Percentiles rank a stretch among this genome's conserved stretches.
Evolutionary conservation across 179 eudicot species (phyloP).

Genomic region (Actinidia polygama): DNA sequence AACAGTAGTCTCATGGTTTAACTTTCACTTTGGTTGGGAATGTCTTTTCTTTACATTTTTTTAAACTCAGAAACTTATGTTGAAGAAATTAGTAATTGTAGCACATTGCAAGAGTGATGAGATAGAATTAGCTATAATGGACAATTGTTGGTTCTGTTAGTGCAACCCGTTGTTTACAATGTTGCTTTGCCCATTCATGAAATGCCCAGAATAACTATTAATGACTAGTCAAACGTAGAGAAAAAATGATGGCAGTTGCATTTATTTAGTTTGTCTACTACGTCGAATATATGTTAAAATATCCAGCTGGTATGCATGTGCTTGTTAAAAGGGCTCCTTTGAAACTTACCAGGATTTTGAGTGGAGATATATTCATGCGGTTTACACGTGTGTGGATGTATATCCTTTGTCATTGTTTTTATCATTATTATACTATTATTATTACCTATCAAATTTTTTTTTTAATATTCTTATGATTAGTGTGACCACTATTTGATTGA

Average conservation of each 20-base stretch:
- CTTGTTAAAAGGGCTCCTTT: neutral
- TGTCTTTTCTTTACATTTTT: neutral
- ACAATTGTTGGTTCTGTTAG: neutral
- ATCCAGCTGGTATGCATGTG: neutral
- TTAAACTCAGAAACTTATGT: neutral
- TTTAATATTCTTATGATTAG: too few species aligned
- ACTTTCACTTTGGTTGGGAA: neutral
- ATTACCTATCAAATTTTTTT: neutral
- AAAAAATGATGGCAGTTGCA: neutral
- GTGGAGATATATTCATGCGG: neutral
- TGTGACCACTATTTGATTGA: neutral
- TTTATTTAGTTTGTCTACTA: neutral
- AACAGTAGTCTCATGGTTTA: neutral
- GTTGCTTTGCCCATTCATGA: constrained; percentile 11
- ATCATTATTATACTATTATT: neutral
- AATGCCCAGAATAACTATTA: neutral
- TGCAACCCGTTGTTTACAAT: neutral
- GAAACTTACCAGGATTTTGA: neutral
- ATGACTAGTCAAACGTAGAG: neutral
- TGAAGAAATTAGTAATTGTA: neutral
- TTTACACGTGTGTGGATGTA: neutral
- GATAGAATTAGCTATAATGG: neutral
- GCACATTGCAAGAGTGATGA: neutral
- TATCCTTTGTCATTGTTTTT: neutral
- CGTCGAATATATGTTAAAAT: neutral